Evolutionary conservation across 2,329 filamentous ascomycete species (phyloP), one percentile per base, ranked within the genome.

Genomic region (Epichloe gansuensis): DNA sequence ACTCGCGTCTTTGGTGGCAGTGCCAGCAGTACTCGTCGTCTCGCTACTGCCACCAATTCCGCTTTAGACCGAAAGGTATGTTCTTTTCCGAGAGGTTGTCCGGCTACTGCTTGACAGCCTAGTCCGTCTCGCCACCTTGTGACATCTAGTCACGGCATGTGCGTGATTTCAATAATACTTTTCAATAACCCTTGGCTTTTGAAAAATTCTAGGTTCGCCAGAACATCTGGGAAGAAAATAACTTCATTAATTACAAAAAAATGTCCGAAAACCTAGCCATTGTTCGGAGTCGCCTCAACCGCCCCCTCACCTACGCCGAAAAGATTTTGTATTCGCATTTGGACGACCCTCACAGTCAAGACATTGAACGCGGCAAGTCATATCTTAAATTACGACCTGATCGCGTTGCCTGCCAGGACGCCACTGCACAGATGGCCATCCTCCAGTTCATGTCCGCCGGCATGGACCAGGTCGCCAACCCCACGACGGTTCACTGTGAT

Each of bases 221-320:
- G 81, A 95, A 91, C 79, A 96, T 89, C 75, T 89, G 84, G 79
- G 93, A 98, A 75, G 86, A 89, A 72, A 82, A 80, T 72, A 93
- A 94, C 80, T 96, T 89, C 79, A 95, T 97, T 80, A 95, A 96
- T 81, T 98, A 98, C 72, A 89, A 88, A 81, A 96, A 96, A 81
- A 96, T 97, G 89, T 89, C 87, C 63, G 90, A 97, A 77, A 97
- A 95, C 80, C 81, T 98, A 55, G 77, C 82, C 64, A 82, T 98
- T 70, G 93, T 98, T 62, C 87, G 93, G 66, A 71, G 76, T 64
- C 85, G 93, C 65, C 81, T 98, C 60, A 95, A 95, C 76, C 85
- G 88, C 63, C 93, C 93, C 61, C 82, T 98, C 64, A 93, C 89
- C 63, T 95, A 85, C 70, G 88, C 89, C 69, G 93, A 98, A 81